Evolutionary conservation across 2,329 filamentous ascomycete species (phyloP).

Genomic region (Beauveria sp.): DNA sequence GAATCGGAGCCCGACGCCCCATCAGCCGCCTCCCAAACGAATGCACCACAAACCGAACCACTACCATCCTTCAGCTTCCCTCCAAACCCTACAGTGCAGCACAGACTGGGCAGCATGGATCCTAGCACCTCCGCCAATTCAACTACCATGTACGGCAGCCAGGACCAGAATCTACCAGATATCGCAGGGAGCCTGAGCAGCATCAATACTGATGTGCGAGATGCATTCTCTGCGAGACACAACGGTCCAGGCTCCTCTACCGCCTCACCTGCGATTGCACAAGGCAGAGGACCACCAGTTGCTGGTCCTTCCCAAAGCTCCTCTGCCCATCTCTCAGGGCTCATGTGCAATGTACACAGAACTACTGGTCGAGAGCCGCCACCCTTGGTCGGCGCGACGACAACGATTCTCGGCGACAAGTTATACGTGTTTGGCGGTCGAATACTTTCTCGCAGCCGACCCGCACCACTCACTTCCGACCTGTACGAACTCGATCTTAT

Average conservation of each 20-base stretch:
- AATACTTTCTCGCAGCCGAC: constrained; percentile 74
- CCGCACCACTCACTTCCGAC: constrained; percentile 75
- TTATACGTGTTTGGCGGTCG: constrained; percentile 94
- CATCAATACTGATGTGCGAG: constrained; percentile 4
- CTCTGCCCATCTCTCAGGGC: constrained; percentile 53
- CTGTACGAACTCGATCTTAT: constrained; percentile 92
- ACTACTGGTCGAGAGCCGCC: constrained; percentile 90
- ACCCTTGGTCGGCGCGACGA: constrained; percentile 88
- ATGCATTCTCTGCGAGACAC: constrained; percentile 1
- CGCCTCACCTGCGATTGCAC: constrained; percentile 45
- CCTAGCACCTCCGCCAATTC: not conserved
- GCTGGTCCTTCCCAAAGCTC: constrained; percentile 39
- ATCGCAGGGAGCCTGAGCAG: not conserved
- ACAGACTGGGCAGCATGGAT: constrained; percentile 1
- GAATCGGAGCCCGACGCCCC: constrained; percentile 4
- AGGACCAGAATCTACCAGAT: constrained; percentile 3
- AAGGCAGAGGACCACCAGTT: constrained; percentile 23
- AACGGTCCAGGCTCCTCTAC: constrained; percentile 48
- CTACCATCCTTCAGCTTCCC: constrained; percentile 6
- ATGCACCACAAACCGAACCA: constrained; percentile 22
- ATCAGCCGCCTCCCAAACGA: not conserved
- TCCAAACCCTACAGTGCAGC: not conserved
- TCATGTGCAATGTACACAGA: constrained; percentile 67
- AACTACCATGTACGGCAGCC: constrained; percentile 1
- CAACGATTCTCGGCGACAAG: constrained; percentile 90